Evolutionary conservation across 176 grass and related monocot genomes (phyloP), one percentile per base, ranked within the genome.

Genomic region (Leersia perrieri): DNA sequence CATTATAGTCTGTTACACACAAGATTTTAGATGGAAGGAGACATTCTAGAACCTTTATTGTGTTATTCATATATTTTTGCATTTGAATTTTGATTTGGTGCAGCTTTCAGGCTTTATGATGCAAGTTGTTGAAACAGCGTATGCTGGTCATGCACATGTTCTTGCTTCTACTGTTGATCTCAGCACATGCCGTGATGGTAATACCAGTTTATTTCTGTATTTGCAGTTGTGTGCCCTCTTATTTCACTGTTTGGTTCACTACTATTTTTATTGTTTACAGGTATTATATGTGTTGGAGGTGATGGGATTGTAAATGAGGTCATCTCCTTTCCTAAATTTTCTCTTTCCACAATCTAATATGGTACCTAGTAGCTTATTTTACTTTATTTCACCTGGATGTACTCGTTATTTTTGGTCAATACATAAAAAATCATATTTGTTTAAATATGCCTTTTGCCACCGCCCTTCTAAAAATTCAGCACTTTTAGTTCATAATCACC

Each of bases 281-380:
- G 89, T 60, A 93, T 98, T 69, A 78, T 98, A 84, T 98, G 92
- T 82, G 84, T 98, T 66, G 95, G 95, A 57, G 92, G 95, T 10
- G 95, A 98, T 89, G 95, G 92, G 74, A 92, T 98, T 11, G 82
- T 95, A 74, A 98, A 98, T 81, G 95, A 95, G 87, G 78, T 85
- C 18, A 74, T 44, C 65, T 65, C 35, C 23, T 31, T 88, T 66
- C 72, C 32, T 44, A 45, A 63, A 70, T 83, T 65, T 7, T 79
- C 12, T 80, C 29, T 69, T 64, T 36, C 55, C 13, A 22, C 20
- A 70, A 84, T 57, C 22, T 81, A 41, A 58, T 11, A 14, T 51
- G 51, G 32, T 33, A 27, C 55, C 27, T 63, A 51, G 63, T 28
- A 33, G 61, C 32, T 42, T 38, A 26, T 70, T 75, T 84, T 34